Evolutionary conservation across 1,284 basidiomycete genomes (phyloP).

Genomic region (Calocybe gambosa): DNA sequence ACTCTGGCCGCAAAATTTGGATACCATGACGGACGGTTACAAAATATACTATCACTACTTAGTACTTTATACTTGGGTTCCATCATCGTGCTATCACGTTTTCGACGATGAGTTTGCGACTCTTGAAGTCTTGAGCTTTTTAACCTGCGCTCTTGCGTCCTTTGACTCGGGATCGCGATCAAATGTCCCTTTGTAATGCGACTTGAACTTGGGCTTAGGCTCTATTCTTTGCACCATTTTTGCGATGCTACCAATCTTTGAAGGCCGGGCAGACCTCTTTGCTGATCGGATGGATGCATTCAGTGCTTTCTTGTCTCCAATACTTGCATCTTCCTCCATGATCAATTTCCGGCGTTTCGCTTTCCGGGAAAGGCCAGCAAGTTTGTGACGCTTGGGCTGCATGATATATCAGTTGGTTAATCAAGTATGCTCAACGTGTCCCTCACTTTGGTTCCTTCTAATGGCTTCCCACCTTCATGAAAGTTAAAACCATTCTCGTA

Average conservation of each 20-base stretch:
- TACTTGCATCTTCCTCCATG: slow-evolving; percentile 69
- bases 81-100: too few species aligned
- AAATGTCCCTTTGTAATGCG: slow-evolving; percentile 28
- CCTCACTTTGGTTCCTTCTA: neutral
- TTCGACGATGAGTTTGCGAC: too few species aligned
- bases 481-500: slow-evolving; percentile 52
- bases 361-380: slow-evolving; percentile 78
- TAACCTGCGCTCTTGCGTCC: slow-evolving; percentile 39
- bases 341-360: slow-evolving; percentile 84
- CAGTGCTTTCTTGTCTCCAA: slow-evolving; percentile 48
- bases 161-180: slow-evolving; percentile 37
- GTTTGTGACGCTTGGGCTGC: slow-evolving; percentile 78
- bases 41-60: too few species aligned
- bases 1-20: too few species aligned
- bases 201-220: slow-evolving; percentile 20
- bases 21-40: too few species aligned
- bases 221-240: slow-evolving; percentile 13
- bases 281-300: slow-evolving; percentile 78
- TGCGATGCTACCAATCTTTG: slow-evolving; percentile 31
- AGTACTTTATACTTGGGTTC: too few species aligned
- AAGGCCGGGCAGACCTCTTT: slow-evolving; percentile 68
- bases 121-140: slow-evolving; percentile 28
- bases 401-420: slow-evolving; percentile 4
- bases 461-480: slow-evolving; percentile 22
- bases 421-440: neutral